Base-by-base conservation (phyloP, 345 rosid genomes). In the Linum tenue region DNA sequence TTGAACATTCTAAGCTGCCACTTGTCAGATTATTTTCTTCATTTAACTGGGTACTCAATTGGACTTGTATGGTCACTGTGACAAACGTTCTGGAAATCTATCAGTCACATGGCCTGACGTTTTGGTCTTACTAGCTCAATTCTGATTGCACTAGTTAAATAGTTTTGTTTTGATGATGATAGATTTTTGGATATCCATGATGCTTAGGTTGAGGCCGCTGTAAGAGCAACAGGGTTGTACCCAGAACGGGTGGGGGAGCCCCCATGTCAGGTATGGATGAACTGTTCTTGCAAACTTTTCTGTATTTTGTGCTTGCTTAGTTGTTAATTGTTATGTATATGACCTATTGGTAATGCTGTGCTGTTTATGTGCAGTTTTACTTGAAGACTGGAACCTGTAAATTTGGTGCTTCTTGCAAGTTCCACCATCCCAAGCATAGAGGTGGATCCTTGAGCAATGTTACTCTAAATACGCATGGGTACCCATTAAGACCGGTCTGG, bases 401-500 rank as follows among this genome's bases (percentile, higher is more conserved):
- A 71, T 71, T 71, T 65, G 74, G 74, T 55, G 74, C 74, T 59
- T 71, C 74, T 60, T 71, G 74, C 69, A 71, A 71, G 74, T 71
- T 71, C 60, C 61, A 71, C 65, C 74, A 71, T 55, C 74, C 74
- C 5, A 71, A 71, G 55, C 74, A 65, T 71, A 60, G 70, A 40
- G 69, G 62, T 60, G 70, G 74, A 71, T 66, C 56, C 39, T 71
- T 71, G 69, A 71, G 74, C 61, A 58, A 66, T 55, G 69, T 65
- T 71, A 56, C 68, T 4, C 65, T 65, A 53, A 71, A 71, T 66
- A 60, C 48, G 60, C 70, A 51, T 55, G 74, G 74, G 65, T 71
- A 60, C 69, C 74, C 74, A 53, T 60, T 61, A 39, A 63, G 66
- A 60, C 74, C 66, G 74, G 74, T 71, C 41, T 41, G 70, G 55